Conservation (phyloP, 2,329 filamentous ascomycete genomes). For the Colletotrichum salicis region DNA sequence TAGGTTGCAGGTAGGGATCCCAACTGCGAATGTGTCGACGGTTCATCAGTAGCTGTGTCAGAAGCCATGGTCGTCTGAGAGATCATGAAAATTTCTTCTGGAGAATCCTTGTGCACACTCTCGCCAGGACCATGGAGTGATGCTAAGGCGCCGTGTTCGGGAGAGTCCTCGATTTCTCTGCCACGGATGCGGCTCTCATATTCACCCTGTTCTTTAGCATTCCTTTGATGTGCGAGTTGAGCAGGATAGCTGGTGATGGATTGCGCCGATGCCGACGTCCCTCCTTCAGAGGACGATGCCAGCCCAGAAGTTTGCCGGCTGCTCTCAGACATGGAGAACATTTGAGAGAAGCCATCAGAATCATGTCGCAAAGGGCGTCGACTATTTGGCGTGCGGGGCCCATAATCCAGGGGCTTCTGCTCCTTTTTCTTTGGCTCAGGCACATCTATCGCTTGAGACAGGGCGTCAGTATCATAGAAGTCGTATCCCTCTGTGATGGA, state of each 20-base stretch:
- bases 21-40: slow-evolving; percentile 28
- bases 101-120: slow-evolving; percentile 41
- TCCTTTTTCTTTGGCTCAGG: slow-evolving; percentile 52
- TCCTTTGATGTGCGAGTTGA: slow-evolving; percentile 38
- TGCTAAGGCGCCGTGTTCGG: slow-evolving; percentile 24
- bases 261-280: slow-evolving; percentile 11
- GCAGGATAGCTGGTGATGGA: slow-evolving; percentile 28
- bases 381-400: slow-evolving; percentile 44
- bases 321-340: slow-evolving; percentile 68
- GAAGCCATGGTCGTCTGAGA: slow-evolving; percentile 56
- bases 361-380: slow-evolving; percentile 57
- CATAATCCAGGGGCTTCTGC: slow-evolving; percentile 49
- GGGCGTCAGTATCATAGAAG: slow-evolving; percentile 71
- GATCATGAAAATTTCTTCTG: slow-evolving; percentile 55
- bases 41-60: slow-evolving; percentile 45
- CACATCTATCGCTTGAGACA: slow-evolving; percentile 64
- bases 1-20: slow-evolving; percentile 20
- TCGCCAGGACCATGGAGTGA: slow-evolving; percentile 2
- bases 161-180: slow-evolving; percentile 45
- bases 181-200: slow-evolving; percentile 60
- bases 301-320: slow-evolving; percentile 53
- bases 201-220: slow-evolving; percentile 45
- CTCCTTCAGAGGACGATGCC: slow-evolving; percentile 48
- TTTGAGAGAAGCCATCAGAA: slow-evolving; percentile 66
- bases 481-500: slow-evolving; percentile 72